These are phyloP conservation scores for Metschnikowia koreensis DNA, from an alignment of 805 yeast genomes.

Conservation along the genomic window DNA sequence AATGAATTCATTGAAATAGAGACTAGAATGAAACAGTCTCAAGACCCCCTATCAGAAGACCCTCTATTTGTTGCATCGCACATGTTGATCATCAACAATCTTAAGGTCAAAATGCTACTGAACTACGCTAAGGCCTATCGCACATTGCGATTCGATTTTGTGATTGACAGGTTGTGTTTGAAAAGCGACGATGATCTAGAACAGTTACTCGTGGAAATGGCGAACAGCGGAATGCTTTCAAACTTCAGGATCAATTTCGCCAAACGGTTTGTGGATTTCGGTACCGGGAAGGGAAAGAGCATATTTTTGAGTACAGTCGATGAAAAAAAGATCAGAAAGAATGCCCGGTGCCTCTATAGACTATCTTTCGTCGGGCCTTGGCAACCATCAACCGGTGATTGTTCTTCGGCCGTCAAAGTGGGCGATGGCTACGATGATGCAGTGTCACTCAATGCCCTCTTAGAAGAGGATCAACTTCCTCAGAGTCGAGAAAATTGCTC, in stretches of 20 bases:
- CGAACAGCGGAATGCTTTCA: conserved; percentile 29
- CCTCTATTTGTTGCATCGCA: conserved; percentile 30
- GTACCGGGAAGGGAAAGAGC: background rate
- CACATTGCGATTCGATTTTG: conserved; percentile 27
- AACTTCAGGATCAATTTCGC: conserved; percentile 31
- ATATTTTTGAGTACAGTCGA: conserved; percentile 22
- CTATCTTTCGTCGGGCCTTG: conserved; percentile 16
- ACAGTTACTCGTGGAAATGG: conserved; percentile 26
- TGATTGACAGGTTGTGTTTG: conserved; percentile 22
- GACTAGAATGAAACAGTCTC: conserved; percentile 16
- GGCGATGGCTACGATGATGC: conserved; percentile 1
- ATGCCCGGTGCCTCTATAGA: conserved; percentile 16
- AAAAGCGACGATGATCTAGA: conserved; percentile 27
- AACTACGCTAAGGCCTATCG: conserved; percentile 32
- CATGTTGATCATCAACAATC: conserved; percentile 26
- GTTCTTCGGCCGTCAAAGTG: background rate
- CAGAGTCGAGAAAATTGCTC: background rate
- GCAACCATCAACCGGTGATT: background rate
- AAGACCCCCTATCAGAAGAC: conserved; percentile 30
- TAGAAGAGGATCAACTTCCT: background rate
- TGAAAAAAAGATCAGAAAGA: conserved; percentile 22
- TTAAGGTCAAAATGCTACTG: conserved; percentile 31
- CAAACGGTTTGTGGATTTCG: conserved; percentile 20
- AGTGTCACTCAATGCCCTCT: background rate
- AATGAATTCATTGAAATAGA: conserved; percentile 18